A percentile compares a stretch with the other conserved stretches of the same genome.
phyloP scores from a whole-genome alignment of 495 filamentous ascomycete species.

The Penicillium verhagenii region DNA sequence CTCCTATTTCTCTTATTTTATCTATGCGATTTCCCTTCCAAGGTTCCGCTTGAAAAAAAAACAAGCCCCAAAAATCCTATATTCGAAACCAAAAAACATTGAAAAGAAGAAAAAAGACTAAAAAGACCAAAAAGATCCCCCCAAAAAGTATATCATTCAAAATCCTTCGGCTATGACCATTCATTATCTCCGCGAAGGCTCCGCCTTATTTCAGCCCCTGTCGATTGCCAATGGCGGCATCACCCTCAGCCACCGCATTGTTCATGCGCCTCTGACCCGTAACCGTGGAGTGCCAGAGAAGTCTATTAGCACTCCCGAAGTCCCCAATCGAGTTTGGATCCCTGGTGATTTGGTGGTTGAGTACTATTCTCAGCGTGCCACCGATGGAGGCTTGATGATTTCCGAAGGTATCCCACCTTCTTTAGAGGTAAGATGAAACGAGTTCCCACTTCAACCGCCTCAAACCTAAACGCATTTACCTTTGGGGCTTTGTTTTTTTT shows the following conservation, averaged over 20 bases:
- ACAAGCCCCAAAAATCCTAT: too few species aligned
- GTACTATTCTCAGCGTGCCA: conserved; percentile 56
- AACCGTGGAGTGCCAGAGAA: conserved; percentile 46
- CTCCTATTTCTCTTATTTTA: too few species aligned
- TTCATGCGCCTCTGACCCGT: conserved; percentile 56
- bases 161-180: conserved; percentile 22
- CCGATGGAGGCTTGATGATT: conserved; percentile 54
- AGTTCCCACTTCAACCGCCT: background rate
- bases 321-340: conserved; percentile 44
- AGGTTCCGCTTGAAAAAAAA: background rate
- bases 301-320: conserved; percentile 38
- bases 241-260: conserved; percentile 52
- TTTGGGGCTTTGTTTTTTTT: too few species aligned
- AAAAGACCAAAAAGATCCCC: too few species aligned
- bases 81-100: too few species aligned
- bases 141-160: too few species aligned
- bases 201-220: conserved; percentile 54
- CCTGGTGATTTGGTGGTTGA: conserved; percentile 48
- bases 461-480: too few species aligned
- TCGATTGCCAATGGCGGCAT: conserved; percentile 46
- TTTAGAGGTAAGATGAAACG: conserved; percentile 32
- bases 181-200: conserved; percentile 23
- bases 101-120: too few species aligned
- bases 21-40: too few species aligned
- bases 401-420: conserved; percentile 54